Evolutionary conservation across 305 asterid species (phyloP).

Genomic region (Fraxinus sp.): DNA sequence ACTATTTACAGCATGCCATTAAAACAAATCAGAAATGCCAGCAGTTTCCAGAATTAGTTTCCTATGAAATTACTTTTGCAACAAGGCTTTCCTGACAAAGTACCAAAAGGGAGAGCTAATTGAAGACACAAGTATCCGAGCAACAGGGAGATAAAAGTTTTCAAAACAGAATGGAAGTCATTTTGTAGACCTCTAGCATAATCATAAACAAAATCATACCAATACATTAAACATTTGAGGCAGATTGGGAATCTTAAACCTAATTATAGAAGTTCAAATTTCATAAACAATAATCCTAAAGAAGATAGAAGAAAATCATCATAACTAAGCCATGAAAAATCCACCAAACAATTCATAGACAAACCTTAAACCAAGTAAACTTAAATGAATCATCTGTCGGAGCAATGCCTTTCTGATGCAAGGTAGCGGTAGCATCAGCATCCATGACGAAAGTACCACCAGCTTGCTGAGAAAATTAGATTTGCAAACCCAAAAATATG

Average conservation of each 20-base stretch:
- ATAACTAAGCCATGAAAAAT: background rate
- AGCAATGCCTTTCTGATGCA: conserved; percentile 74
- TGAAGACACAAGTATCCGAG: background rate
- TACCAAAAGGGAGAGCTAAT: background rate
- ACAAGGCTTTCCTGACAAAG: background rate
- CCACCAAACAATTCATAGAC: conserved; percentile 8
- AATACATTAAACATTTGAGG: background rate
- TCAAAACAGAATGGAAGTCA: background rate
- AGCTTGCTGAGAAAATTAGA: conserved; percentile 50
- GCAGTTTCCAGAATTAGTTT: conserved; percentile 4
- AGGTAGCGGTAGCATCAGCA: conserved; percentile 83
- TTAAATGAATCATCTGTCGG: conserved; percentile 78
- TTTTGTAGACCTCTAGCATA: background rate
- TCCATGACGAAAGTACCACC: conserved; percentile 81
- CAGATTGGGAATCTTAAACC: background rate
- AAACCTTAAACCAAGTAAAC: conserved; percentile 86
- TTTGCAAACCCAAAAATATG: conserved; percentile 11
- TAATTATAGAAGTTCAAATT: background rate
- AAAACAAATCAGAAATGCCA: background rate
- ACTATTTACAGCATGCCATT: background rate
- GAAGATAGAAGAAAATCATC: background rate
- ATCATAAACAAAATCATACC: background rate
- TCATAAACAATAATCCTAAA: background rate
- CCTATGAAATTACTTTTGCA: background rate
- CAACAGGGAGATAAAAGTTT: background rate